Conservation (phyloP, 352 stramenopile genomes). For the Phytophthora hybrid region DNA sequence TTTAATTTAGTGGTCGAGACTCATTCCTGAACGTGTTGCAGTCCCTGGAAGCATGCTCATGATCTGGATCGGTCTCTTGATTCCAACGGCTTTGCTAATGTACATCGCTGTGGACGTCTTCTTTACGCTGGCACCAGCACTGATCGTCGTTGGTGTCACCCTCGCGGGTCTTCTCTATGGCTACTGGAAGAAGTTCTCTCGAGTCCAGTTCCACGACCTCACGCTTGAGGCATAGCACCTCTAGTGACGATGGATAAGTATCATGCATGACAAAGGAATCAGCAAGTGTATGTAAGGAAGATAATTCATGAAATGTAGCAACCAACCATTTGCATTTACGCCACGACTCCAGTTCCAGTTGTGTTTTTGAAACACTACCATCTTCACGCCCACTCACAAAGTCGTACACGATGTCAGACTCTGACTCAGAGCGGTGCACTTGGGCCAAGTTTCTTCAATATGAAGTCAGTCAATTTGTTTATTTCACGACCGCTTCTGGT, state of each 20-base stretch:
- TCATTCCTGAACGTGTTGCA: constrained; percentile 6
- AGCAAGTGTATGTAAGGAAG: constrained; percentile 15
- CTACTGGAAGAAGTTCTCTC: constrained; percentile 55
- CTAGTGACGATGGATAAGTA: not conserved
- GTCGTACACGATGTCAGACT: no score
- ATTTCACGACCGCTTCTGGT: no score
- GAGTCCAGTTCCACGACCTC: constrained; percentile 48
- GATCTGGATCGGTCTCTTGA: constrained; percentile 43
- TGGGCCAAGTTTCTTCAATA: no score
- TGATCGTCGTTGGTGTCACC: constrained; percentile 51
- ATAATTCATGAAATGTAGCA: constrained; percentile 12
- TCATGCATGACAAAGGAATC: constrained; percentile 3
- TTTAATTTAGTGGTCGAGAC: not conserved
- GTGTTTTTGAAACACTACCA: not conserved
- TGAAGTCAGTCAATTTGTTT: no score
- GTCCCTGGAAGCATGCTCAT: constrained; percentile 45
- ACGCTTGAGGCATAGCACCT: constrained; percentile 22
- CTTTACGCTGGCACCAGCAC: constrained; percentile 49
- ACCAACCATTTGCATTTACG: constrained; percentile 3
- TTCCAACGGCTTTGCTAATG: constrained; percentile 48
- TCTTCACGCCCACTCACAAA: constrained; percentile 7
- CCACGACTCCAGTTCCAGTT: not conserved
- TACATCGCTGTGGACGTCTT: constrained; percentile 66
- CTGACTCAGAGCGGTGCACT: no score
- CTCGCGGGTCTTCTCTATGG: constrained; percentile 49